phyloP scores from a whole-genome alignment of 2,329 filamentous ascomycete genomes.

The Verticillium tricorpus region DNA sequence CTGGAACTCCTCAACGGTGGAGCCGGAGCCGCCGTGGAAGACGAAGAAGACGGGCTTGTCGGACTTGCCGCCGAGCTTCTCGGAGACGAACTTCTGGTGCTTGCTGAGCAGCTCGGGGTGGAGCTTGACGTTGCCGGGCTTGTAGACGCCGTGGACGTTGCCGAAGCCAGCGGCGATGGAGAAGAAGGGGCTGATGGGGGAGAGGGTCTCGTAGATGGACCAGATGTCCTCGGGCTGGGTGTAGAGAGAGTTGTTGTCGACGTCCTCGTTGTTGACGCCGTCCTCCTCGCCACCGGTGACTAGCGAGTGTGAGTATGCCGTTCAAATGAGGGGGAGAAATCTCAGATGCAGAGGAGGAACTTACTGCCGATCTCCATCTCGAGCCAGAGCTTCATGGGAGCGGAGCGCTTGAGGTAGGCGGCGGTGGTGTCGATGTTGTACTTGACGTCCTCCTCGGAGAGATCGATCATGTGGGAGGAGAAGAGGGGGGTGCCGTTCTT shows the following conservation, averaged over 20 bases:
- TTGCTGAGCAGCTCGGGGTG: slow-evolving; percentile 94
- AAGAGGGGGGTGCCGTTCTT: slow-evolving; percentile 86
- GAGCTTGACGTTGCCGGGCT: slow-evolving; percentile 91
- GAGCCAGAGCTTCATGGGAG: slow-evolving; percentile 97
- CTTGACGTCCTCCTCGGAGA: slow-evolving; percentile 85
- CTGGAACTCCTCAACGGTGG: slow-evolving; percentile 82
- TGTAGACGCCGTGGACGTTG: slow-evolving; percentile 99
- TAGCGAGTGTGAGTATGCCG: slow-evolving; percentile 34
- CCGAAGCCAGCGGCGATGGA: slow-evolving; percentile 97
- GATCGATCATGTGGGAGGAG: slow-evolving; percentile 97
- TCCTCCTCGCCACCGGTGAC: slow-evolving; percentile 96
- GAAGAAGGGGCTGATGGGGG: slow-evolving; percentile 89
- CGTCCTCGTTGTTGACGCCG: slow-evolving; percentile 96
- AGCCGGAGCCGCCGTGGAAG: slow-evolving; percentile 97
- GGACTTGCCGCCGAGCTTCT: slow-evolving; percentile 66
- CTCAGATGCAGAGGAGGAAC: slow-evolving; percentile 8
- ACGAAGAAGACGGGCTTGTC: slow-evolving; percentile 98
- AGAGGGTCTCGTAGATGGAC: slow-evolving; percentile 82
- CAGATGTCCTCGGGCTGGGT: slow-evolving; percentile 97
- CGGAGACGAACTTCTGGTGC: slow-evolving; percentile 89
- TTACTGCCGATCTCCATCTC: slow-evolving; percentile 72
- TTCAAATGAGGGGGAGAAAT: not conserved
- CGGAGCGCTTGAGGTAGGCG: slow-evolving; percentile 88
- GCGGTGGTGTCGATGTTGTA: slow-evolving; percentile 91
- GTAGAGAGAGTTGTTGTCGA: slow-evolving; percentile 96